Conservation (phyloP, 129 eudicot genomes). For the Chrysanthemum makinoi region DNA sequence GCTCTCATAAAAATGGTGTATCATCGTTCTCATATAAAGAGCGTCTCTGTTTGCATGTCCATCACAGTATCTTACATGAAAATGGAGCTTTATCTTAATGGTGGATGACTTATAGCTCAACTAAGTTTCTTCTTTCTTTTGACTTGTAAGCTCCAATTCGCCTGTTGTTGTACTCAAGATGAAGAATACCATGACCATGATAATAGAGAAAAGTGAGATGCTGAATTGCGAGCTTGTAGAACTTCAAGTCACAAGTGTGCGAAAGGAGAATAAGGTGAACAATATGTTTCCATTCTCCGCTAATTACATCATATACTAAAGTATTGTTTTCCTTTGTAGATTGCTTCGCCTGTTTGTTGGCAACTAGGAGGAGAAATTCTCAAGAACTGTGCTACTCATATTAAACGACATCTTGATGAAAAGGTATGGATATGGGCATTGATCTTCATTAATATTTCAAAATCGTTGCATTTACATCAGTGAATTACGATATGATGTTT, state of each 20-base stretch:
- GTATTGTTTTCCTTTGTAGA: neutral
- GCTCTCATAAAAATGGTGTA: no score
- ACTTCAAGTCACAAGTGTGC: constrained; percentile 31
- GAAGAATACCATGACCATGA: constrained; percentile 42
- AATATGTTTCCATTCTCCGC: neutral
- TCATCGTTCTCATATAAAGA: no score
- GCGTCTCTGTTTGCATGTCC: no score
- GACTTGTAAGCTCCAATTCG: constrained; percentile 26
- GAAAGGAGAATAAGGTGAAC: constrained; percentile 38
- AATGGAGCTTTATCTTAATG: neutral
- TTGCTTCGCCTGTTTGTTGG: constrained; percentile 4
- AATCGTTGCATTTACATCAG: no score
- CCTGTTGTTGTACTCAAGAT: constrained; percentile 28
- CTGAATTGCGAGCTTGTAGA: constrained; percentile 33
- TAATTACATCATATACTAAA: neutral
- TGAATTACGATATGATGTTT: no score
- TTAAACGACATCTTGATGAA: no score
- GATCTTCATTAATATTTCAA: no score
- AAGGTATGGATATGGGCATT: no score
- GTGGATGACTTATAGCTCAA: neutral
- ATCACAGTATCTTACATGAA: no score
- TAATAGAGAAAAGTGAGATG: constrained; percentile 35
- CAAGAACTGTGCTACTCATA: no score
- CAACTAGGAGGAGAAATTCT: neutral
- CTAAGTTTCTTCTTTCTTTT: neutral